These are phyloP conservation scores for Blastobotrys indianensis DNA, from an alignment of 1,139 yeast genomes.

Conservation along the genomic window DNA sequence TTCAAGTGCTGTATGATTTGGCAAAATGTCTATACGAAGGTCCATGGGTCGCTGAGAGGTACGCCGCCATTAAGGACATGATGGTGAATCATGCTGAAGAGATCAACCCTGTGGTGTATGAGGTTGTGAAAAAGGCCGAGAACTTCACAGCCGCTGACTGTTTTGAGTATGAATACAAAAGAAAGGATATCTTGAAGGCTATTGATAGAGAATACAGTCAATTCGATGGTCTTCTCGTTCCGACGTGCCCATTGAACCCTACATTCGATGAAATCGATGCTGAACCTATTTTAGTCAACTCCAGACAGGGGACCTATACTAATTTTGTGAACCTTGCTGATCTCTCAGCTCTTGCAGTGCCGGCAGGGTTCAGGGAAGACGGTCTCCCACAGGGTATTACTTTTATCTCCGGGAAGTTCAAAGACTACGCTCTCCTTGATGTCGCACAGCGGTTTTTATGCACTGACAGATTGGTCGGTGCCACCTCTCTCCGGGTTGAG, in stretches of 20 bases:
- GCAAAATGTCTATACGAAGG: slow-evolving; percentile 94
- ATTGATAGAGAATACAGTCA: slow-evolving; percentile 50
- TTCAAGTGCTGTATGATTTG: slow-evolving; percentile 65
- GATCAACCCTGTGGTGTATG: slow-evolving; percentile 77
- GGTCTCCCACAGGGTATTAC: slow-evolving; percentile 91
- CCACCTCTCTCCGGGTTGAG: slow-evolving; percentile 28
- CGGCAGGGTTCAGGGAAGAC: slow-evolving; percentile 78
- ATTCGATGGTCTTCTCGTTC: slow-evolving; percentile 75
- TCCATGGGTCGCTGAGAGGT: slow-evolving; percentile 98
- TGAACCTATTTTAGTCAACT: slow-evolving; percentile 81
- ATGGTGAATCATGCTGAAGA: slow-evolving; percentile 59
- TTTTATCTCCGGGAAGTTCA: slow-evolving; percentile 69
- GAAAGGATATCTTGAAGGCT: slow-evolving; percentile 66
- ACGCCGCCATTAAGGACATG: slow-evolving; percentile 72
- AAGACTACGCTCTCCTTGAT: slow-evolving; percentile 83
- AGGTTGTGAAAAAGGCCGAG: slow-evolving; percentile 73
- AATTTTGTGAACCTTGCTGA: slow-evolving; percentile 94
- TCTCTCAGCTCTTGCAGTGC: slow-evolving; percentile 83
- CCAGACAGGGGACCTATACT: slow-evolving; percentile 93
- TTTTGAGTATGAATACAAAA: slow-evolving; percentile 76
- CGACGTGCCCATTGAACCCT: slow-evolving; percentile 92
- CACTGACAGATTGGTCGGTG: slow-evolving; percentile 46
- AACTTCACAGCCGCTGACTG: slow-evolving; percentile 74
- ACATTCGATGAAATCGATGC: slow-evolving; percentile 60
- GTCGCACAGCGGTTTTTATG: slow-evolving; percentile 67